Evolutionary conservation across 192 early-diverging fungal genomes (phyloP).

Genomic region (Chytriomyces confervae): DNA sequence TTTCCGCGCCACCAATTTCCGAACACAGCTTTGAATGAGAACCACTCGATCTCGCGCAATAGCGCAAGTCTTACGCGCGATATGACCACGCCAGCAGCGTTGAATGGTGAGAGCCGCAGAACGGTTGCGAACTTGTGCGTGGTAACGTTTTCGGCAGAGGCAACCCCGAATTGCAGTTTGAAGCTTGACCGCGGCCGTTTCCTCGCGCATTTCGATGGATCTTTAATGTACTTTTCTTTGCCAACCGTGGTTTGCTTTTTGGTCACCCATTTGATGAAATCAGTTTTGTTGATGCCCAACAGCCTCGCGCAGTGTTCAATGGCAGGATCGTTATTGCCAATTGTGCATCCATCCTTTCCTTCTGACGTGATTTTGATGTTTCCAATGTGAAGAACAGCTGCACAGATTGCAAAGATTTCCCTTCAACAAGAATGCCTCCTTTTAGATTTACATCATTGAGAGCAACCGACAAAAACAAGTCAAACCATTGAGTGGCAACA

Average conservation of each 20-base stretch:
- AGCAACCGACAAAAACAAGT: background rate
- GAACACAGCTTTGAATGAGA: constrained; percentile 79
- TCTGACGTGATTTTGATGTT: constrained; percentile 50
- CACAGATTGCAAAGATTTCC: constrained; percentile 42
- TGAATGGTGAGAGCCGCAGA: constrained; percentile 80
- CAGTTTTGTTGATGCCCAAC: constrained; percentile 13
- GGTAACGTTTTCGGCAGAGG: constrained; percentile 63
- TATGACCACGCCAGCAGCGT: constrained; percentile 66
- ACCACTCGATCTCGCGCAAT: constrained; percentile 63
- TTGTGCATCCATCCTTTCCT: background rate
- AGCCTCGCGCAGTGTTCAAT: background rate
- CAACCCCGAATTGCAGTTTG: constrained; percentile 61
- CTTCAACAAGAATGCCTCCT: constrained; percentile 75
- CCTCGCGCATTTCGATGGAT: constrained; percentile 57
- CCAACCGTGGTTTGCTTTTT: constrained; percentile 75
- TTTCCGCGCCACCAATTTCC: constrained; percentile 71
- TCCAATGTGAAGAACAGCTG: constrained; percentile 38
- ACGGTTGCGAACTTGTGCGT: constrained; percentile 60
- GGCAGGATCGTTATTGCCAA: constrained; percentile 19
- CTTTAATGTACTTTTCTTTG: constrained; percentile 64
- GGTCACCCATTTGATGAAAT: constrained; percentile 77
- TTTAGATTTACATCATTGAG: constrained; percentile 63
- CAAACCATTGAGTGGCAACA: constrained; percentile 71
- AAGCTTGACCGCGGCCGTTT: constrained; percentile 65
- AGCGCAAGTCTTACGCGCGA: constrained; percentile 66